Percentiles rank a stretch among this genome's conserved stretches.
Conservation (phyloP, 306 rosid genomes). For the Malus fusca region DNA sequence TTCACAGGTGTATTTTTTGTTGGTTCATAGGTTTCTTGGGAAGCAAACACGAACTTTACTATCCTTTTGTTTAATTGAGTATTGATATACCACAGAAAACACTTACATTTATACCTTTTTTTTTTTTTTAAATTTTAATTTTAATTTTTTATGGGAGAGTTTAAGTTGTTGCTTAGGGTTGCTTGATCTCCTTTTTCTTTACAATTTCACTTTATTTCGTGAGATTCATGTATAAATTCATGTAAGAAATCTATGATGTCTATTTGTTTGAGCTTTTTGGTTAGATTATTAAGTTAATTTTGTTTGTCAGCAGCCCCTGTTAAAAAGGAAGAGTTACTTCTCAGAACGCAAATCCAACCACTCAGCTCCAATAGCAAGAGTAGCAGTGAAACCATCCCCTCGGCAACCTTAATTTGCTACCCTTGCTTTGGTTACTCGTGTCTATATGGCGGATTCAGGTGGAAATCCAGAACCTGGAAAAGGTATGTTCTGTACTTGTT, state of each 20-base stretch:
- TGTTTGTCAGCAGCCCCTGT: not conserved
- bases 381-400: not conserved
- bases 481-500: constrained; percentile 7
- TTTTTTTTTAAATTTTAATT: not conserved
- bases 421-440: not conserved
- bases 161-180: not conserved
- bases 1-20: not conserved
- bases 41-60: not conserved
- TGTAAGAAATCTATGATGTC: not conserved
- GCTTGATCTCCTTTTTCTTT: not conserved
- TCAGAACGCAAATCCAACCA: not conserved
- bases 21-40: not conserved
- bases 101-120: not conserved
- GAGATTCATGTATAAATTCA: not conserved
- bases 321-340: not conserved
- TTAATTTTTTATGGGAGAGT: not conserved
- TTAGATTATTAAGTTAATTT: not conserved
- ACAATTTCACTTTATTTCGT: not conserved
- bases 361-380: not conserved
- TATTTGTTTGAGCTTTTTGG: not conserved
- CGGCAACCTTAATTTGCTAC: not conserved
- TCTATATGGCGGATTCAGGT: constrained; percentile 24
- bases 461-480: constrained; percentile 32
- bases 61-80: not conserved
- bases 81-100: not conserved